Evolutionary conservation across 2,329 filamentous ascomycete species (phyloP).

Genomic region (Trichoderma semiorbis): DNA sequence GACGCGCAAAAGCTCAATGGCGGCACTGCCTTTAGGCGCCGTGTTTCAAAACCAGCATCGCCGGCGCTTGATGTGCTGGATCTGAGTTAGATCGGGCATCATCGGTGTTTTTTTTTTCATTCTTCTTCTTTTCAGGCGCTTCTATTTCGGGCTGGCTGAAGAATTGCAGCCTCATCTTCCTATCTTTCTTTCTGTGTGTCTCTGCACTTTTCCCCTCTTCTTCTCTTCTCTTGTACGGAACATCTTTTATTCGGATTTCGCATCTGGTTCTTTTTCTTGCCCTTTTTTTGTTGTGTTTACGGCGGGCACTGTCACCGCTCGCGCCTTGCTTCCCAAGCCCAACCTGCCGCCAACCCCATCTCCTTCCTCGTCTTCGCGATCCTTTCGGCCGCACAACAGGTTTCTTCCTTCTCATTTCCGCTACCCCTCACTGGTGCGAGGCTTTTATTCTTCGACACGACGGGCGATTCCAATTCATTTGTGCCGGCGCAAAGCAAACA

Average conservation of each 20-base stretch:
- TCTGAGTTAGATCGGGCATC: background rate
- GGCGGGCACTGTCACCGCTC: background rate
- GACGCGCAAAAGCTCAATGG: background rate
- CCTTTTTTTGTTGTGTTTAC: background rate
- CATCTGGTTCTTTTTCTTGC: background rate
- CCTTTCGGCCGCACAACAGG: background rate
- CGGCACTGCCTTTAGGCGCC: background rate
- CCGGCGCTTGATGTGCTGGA: background rate
- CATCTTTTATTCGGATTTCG: background rate
- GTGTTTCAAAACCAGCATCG: background rate
- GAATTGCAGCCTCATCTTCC: background rate
- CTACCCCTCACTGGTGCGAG: background rate
- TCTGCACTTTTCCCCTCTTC: background rate
- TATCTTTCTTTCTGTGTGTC: background rate
- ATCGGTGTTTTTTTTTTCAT: background rate
- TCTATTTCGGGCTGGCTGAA: background rate
- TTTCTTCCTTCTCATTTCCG: background rate
- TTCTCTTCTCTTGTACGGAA: background rate
- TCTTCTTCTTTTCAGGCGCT: background rate
- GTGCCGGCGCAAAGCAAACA: background rate
- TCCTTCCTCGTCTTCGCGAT: slow-evolving; percentile 12
- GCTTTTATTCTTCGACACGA: background rate
- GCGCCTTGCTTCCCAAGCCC: background rate
- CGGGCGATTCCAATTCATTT: background rate
- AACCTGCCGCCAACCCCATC: background rate